Base-by-base conservation (phyloP, 257 asterid genomes). In the Ilex asprella region DNA sequence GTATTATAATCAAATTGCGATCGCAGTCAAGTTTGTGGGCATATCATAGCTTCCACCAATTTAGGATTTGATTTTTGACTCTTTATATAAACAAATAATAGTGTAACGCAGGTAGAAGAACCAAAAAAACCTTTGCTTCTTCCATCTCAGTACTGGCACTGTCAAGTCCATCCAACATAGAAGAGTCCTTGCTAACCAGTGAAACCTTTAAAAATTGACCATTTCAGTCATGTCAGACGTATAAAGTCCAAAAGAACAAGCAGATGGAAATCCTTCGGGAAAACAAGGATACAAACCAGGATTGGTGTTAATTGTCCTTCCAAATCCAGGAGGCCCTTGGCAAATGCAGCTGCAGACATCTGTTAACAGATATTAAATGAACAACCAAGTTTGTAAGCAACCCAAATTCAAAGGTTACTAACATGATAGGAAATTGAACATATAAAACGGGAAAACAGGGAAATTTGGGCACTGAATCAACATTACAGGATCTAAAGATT, bases 301-400 rank as follows among this genome's bases (percentile, higher is more conserved):
- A 92, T 92, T 46, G 99, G 99, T 65, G 99, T 92, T 74, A 92
- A 75, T 61, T 80, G 99, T 63, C 99, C 99, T 85, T 92, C 99
- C 77, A 92, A 81, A 74, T 92, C 99, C 30, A 92, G 91, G 57
- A 92, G 97, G 43, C 99, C 99, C 82, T 92, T 92, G 10, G 99
- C 97, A 71, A 92, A 92, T 68, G 99, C 99, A 73, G 99, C 97
- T 59, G 97, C 99, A 14, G 99, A 92, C 99, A 92, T 92, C 99
- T 92, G 84, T 30, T 32, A 64, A 60, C 13, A 60, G 30, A 60
- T 21, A 55, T 63, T 7, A 30, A 49, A 58, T 12, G 67, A 64
- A 55, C 70, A 56, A 49, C 44, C 7, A 59, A 39, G 62, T 44
- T 50, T 43, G 50, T 35, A 13, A 55, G 63, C 41, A 35, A 46